Base-by-base conservation (phyloP, 2,329 filamentous ascomycete species). In the Diaporthe sp. region DNA sequence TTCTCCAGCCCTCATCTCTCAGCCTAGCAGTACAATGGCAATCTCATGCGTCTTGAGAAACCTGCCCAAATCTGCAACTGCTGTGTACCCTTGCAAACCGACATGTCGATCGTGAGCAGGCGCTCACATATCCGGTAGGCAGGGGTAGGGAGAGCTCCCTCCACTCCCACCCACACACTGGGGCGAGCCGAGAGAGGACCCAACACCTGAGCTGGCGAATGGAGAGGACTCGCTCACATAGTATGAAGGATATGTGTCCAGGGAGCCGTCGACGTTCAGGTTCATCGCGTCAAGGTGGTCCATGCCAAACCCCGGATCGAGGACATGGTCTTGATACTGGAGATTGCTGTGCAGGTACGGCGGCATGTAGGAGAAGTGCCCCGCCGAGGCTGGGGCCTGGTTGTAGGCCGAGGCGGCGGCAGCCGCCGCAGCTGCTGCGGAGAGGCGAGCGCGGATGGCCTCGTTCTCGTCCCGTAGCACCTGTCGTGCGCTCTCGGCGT, bases 101-200 rank as follows among this genome's bases (percentile, higher is more conserved):
- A 51, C 22, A 90, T 88, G 80, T 90, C 89, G 76, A 90, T 82
- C 81, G 55, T 86, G 84, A 10, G 9, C 42, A 85, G 86, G 77
- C 89, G 83, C 4, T 81, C 80, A 1, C 73, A 83, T 79, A 61
- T 80, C 80, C 17, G 78, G 74, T 74, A 80, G 72, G 10, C 30
- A 32, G 44, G 59, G 39, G 25, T 70, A 75, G 4, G 71, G 63
- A 42, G 69, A 72, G 69, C 37, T 72, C 25, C 50, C 65, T 30
- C 51, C 65, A 32, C 73, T 71, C 25, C 30, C 55, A 2, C 25
- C 68, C 42, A 71, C 25, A 22, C 35, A 71, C 32, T 55, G 71
- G 32, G 74, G 71, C 56, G 74, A 75, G 22, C 72, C n/a, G 12
- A 58, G 15, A 9, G 74, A 71, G 12, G 79, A 77, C 70, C 77